phyloP scores from a whole-genome alignment of 768 basidiomycete genomes.

The Boletus rubescentipes region DNA sequence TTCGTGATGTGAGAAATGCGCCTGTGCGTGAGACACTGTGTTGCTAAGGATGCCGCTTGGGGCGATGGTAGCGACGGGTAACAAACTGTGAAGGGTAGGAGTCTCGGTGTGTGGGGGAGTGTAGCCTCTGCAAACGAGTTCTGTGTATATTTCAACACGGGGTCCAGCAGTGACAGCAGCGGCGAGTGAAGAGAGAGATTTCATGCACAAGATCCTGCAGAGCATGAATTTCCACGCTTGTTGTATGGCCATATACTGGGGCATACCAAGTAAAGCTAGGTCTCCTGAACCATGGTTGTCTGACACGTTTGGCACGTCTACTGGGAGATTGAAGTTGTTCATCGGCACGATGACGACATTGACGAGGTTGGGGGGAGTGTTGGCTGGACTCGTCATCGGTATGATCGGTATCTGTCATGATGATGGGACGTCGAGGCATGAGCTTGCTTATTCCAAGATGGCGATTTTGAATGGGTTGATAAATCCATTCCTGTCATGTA shows the following conservation, averaged over 20 bases:
- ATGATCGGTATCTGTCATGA: neutral
- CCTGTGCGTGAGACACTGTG: neutral
- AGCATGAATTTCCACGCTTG: neutral
- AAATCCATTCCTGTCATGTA: too few relatives aligned
- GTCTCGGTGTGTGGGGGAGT: too few relatives aligned
- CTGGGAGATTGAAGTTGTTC: neutral
- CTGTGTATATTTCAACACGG: constrained; percentile 4
- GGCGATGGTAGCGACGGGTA: neutral
- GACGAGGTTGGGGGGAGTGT: neutral
- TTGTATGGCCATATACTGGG: neutral
- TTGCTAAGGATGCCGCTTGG: neutral
- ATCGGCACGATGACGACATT: neutral
- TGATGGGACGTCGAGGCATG: neutral
- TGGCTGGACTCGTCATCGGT: neutral
- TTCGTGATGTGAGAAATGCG: neutral
- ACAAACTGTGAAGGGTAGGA: neutral
- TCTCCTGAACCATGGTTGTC: neutral
- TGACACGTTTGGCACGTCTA: neutral
- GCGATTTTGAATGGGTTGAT: too few relatives aligned
- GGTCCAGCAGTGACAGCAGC: constrained; percentile 1
- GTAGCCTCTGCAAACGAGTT: constrained; percentile 1
- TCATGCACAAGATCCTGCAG: constrained; percentile 1
- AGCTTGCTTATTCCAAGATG: neutral
- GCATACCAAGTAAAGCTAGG: neutral
- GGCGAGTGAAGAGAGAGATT: neutral